phyloP scores from a whole-genome alignment of 2,329 filamentous ascomycete genomes.

The Zopfia rhizophila region DNA sequence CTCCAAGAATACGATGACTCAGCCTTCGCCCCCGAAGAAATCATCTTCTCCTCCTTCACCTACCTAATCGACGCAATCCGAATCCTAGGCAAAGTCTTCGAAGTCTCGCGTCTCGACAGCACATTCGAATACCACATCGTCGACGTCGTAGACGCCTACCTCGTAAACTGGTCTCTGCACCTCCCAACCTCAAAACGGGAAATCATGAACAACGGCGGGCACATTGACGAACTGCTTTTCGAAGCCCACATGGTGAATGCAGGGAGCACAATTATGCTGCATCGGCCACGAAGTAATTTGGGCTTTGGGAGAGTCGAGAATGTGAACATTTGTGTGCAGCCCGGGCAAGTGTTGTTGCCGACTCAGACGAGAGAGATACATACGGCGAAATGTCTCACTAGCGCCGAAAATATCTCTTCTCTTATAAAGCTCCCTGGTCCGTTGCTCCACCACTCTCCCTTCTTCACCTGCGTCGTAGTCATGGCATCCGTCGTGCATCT shows the following conservation, averaged over 20 bases:
- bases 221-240: constrained; percentile 88
- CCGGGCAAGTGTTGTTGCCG: constrained; percentile 62
- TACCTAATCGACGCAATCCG: constrained; percentile 85
- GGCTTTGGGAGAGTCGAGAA: constrained; percentile 49
- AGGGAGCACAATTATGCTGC: constrained; percentile 52
- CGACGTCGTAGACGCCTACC: constrained; percentile 67
- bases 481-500: constrained; percentile 53
- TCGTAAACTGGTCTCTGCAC: constrained; percentile 82
- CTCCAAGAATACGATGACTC: constrained; percentile 81
- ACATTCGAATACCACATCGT: constrained; percentile 58
- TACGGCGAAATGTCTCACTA: constrained; percentile 81
- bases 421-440: constrained; percentile 79
- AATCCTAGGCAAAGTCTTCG: constrained; percentile 80
- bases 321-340: constrained; percentile 72
- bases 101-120: constrained; percentile 51
- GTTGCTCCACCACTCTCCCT: constrained; percentile 72
- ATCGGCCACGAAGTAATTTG: constrained; percentile 56
- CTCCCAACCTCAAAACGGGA: constrained; percentile 78
- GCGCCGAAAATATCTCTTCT: constrained; percentile 80
- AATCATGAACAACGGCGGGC: constrained; percentile 72
- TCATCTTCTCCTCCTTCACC: constrained; percentile 82
- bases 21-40: constrained; percentile 76
- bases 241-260: constrained; percentile 82
- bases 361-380: constrained; percentile 67
- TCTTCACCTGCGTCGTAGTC: constrained; percentile 54